Evolutionary conservation across 2,329 filamentous ascomycete species (phyloP), one percentile per base, ranked within the genome.

Genomic region (Fusarium clavum): DNA sequence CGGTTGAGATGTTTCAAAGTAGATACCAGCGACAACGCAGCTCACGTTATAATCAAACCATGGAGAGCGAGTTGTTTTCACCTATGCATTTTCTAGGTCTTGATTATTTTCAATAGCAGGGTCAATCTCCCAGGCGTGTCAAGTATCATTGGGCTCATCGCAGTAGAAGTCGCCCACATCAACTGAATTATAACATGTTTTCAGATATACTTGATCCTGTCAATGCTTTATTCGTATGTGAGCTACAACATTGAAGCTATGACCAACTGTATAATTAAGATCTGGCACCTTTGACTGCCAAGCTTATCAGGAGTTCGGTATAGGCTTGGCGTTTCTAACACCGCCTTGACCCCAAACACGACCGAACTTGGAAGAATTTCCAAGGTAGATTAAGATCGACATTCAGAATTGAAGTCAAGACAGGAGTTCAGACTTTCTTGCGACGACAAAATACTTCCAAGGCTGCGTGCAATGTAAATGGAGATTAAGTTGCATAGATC

Each of bases 11-110:
- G 32, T 41, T 48, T 56, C 55, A 38, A 56, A 64, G 57, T 51
- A 73, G 58, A 72, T 67, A 69, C 60, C 48, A 63, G 55, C 57
- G 32, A 56, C 47, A 44, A 55, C 40, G 51, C 53, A 52, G 55
- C 53, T 49, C 47, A 61, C 16, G 24, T 53, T 22, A 44, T 56
- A 55, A 61, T 55, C 51, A 48, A 66, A 58, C 41, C 30, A 53
- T 51, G 55, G n/a, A 20, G 40, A 43, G 47, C 46, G 58, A 44
- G 24, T 24, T 30, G 24, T 45, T 27, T 20, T 48, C 10, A n/a
- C 11, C 8, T 40, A 43, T 18, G 13, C n/a, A n/a, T 38, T 38
- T 38, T 48, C 46, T 38, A 10, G 34, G 34, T 12, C 34, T 38
- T 38, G 10, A n/a, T 38, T 38, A 11, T 38, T n/a, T 11, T 38